These are phyloP conservation scores for Calamus simplicifolius DNA, from an alignment of 176 grass and related monocot genomes.

Conservation along the genomic window DNA sequence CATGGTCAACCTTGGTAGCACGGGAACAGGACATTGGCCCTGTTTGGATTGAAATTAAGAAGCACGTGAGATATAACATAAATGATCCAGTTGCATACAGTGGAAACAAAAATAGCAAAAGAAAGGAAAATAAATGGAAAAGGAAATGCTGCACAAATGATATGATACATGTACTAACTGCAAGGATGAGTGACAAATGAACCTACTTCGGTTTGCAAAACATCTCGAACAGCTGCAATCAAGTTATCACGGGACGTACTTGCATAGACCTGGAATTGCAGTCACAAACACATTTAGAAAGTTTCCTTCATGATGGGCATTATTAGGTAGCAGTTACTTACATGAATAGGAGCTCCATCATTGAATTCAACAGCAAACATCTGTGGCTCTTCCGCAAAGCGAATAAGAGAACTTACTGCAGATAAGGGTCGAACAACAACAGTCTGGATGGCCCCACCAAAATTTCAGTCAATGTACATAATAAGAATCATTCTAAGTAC, in stretches of 20 bases:
- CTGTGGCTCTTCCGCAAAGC: conserved; percentile 97
- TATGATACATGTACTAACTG: no score
- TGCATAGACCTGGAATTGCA: conserved; percentile 75
- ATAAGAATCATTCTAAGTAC: conserved; percentile 17
- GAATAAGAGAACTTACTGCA: conserved; percentile 77
- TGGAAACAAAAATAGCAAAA: conserved; percentile 14
- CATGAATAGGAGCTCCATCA: conserved; percentile 90
- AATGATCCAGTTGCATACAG: not conserved
- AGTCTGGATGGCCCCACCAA: conserved; percentile 41
- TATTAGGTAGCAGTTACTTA: conserved; percentile 42
- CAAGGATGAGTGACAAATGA: conserved; percentile 2
- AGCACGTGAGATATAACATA: not conserved
- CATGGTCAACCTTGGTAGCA: conserved; percentile 92
- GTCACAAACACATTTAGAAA: conserved; percentile 22
- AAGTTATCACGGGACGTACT: conserved; percentile 96
- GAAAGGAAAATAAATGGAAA: not conserved
- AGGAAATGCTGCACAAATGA: no score
- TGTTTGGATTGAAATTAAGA: conserved; percentile 30
- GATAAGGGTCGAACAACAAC: conserved; percentile 73
- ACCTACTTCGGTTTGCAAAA: conserved; percentile 84
- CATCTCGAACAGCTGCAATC: conserved; percentile 77
- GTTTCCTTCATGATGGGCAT: conserved; percentile 3
- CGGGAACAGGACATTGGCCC: conserved; percentile 76
- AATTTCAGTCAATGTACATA: conserved; percentile 15
- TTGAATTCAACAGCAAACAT: conserved; percentile 99